A percentile compares a stretch with the other conserved stretches of the same genome.
Evolutionary conservation across 2,329 filamentous ascomycete species (phyloP).

Genomic region (Curvularia sp.): DNA sequence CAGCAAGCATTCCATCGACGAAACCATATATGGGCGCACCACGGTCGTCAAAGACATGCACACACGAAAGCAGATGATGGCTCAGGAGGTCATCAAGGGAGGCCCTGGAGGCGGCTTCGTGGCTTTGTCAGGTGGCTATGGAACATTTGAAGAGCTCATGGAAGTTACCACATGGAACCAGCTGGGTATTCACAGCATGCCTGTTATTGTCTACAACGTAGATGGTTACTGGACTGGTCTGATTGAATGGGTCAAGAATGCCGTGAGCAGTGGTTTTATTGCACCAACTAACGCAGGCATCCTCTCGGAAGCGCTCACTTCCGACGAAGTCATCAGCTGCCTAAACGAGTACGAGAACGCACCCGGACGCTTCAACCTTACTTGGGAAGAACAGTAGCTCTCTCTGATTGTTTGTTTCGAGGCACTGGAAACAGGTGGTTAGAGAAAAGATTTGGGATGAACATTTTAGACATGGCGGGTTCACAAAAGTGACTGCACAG

Average conservation of each 20-base stretch:
- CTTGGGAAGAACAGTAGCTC: conserved; percentile 68
- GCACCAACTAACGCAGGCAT: conserved; percentile 74
- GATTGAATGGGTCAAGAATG: conserved; percentile 78
- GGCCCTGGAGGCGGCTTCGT: conserved; percentile 88
- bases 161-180: conserved; percentile 95
- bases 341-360: conserved; percentile 79
- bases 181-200: conserved; percentile 82
- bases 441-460: neutral
- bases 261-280: conserved; percentile 80
- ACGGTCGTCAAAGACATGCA: conserved; percentile 97
- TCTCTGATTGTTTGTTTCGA: neutral
- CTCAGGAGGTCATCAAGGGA: conserved; percentile 79
- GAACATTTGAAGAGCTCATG: conserved; percentile 94
- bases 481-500: neutral
- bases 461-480: neutral
- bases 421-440: neutral
- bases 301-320: conserved; percentile 74
- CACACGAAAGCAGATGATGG: conserved; percentile 93
- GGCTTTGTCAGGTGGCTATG: conserved; percentile 86
- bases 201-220: conserved; percentile 81
- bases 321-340: conserved; percentile 73
- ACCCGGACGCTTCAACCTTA: conserved; percentile 76
- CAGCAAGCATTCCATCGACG: conserved; percentile 60
- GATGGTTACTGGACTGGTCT: conserved; percentile 93
- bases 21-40: conserved; percentile 76